Conservation (phyloP, 2,329 filamentous ascomycete genomes). For the Hymenoscyphus occultus region DNA sequence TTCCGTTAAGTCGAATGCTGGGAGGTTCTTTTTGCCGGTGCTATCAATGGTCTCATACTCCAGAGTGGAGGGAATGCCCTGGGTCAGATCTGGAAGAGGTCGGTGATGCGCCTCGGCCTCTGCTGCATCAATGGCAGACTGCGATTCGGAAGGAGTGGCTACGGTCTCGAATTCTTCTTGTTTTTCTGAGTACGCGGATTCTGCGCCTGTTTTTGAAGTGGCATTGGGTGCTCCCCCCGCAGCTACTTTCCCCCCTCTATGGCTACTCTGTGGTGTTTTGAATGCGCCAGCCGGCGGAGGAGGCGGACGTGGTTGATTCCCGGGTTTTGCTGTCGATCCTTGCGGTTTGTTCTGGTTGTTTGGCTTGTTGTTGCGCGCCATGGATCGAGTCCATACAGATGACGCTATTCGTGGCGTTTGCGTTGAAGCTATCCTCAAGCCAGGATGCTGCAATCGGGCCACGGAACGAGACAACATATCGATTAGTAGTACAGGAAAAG, state of each 20-base stretch:
- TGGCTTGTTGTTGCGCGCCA: slow-evolving; percentile 38
- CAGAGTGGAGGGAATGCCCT: slow-evolving; percentile 89
- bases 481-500: slow-evolving; percentile 15
- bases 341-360: slow-evolving; percentile 31
- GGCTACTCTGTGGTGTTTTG: slow-evolving; percentile 21
- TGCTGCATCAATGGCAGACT: slow-evolving; percentile 40
- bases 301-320: slow-evolving; percentile 20
- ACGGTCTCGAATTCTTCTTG: slow-evolving; percentile 37
- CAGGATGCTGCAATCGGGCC: slow-evolving; percentile 30
- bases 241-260: slow-evolving; percentile 24
- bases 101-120: slow-evolving; percentile 52
- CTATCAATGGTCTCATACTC: slow-evolving; percentile 66
- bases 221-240: slow-evolving; percentile 21
- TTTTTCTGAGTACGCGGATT: slow-evolving; percentile 24
- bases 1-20: slow-evolving; percentile 50
- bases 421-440: slow-evolving; percentile 27
- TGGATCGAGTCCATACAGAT: slow-evolving; percentile 43
- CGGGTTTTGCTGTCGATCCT: slow-evolving; percentile 25
- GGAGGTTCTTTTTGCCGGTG: slow-evolving; percentile 26
- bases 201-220: slow-evolving; percentile 18
- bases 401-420: slow-evolving; percentile 36
- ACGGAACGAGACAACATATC: slow-evolving; percentile 36
- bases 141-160: slow-evolving; percentile 32
- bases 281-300: slow-evolving; percentile 20
- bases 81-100: slow-evolving; percentile 85